Evolutionary conservation across 805 yeast genomes (phyloP), one percentile per base, ranked within the genome.

Genomic region (Pichia paraexigua): DNA sequence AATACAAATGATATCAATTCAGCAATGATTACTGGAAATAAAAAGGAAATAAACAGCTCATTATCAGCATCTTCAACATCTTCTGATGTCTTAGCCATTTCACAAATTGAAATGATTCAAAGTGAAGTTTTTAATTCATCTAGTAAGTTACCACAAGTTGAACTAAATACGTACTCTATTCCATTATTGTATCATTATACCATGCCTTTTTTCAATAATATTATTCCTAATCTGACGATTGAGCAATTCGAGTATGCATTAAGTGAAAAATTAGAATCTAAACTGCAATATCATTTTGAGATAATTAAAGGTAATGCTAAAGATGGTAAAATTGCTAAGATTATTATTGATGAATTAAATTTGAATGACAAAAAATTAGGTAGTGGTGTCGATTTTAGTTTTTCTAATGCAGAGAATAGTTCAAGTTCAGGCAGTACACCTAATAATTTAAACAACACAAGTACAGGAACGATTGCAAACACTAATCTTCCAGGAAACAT

Each of bases 301-400:
- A 62, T 75, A 42, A 57, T 71, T 22, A 72, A 71, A 57, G 80
- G 77, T 55, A 77, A 75, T 43, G 76, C 77, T 1, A 68, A 66
- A n/a, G 75, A 76, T 3, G 67, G 71, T 10, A 74, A 70, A 17
- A 17, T 4, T 17, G 39, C 20, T 1, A 35, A 35, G n/a, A 35
- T 35, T 35, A 11, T 17, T 17, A n/a, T 35, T 17, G 17, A n/a
- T n/a, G 39, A 35, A n/a, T 17, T n/a, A 10, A 24, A 17, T 22
- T 5, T 24, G 21, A 13, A 5, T 20, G 25, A n/a, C 2, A 22
- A 20, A 12, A 21, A 17, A 13, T 22, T 41, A 17, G 15, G 12
- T 22, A 41, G 17, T 22, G 18, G 11, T 15, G 11, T 20, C 18
- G 28, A 13, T 41, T 41, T 24, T 17, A 41, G 20, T 35, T 35